Evolutionary conservation across 2,329 filamentous ascomycete species (phyloP), one percentile per base, ranked within the genome.

Genomic region (Annulohypoxylon truncatum): DNA sequence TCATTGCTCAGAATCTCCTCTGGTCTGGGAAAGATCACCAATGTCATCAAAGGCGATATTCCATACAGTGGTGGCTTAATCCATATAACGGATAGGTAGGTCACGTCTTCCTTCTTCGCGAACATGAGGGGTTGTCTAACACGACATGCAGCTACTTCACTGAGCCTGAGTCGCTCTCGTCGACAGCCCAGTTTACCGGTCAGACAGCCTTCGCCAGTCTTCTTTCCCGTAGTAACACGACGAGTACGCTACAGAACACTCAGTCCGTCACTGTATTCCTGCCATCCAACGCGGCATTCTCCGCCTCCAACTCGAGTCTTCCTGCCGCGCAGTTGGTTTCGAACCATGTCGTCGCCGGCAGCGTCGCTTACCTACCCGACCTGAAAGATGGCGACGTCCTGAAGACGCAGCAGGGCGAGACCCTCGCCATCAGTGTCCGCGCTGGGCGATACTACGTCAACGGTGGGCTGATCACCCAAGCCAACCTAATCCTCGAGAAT

Each of bases 11-110:
- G 55, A 18, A 70, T 73, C 10, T 42, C 66, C 1, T 58, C 72
- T 20, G 74, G 74, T 8, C 59, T 75, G n/a, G 74, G 74, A 10
- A 70, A 70, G 18, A 67, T 58, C 48, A 62, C 69, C 35, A 73
- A 70, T 55, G 61, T 76, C 56, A 69, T 75, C 61, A 67, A 72
- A 47, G 68, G 50, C 8, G 71, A 75, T 31, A 73, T 73, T 29
- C 58, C 67, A 4, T 76, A 67, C 33, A 58, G 68, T 48, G 69
- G 68, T 8, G 72, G 74, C 4, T 24, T 75, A 8, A 72, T 76
- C 51, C 73, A 76, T 4, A 56, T 71, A 29, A 67, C 66, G 4
- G 72, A 74, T 33, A 61, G 64, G 73, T 74, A 68, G 62, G 66
- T 66, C 42, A 35, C 40, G 5, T 4, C 3, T 4, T 4, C 3